Base-by-base conservation (phyloP, 805 yeast species). In the Nematodospora valgi region DNA sequence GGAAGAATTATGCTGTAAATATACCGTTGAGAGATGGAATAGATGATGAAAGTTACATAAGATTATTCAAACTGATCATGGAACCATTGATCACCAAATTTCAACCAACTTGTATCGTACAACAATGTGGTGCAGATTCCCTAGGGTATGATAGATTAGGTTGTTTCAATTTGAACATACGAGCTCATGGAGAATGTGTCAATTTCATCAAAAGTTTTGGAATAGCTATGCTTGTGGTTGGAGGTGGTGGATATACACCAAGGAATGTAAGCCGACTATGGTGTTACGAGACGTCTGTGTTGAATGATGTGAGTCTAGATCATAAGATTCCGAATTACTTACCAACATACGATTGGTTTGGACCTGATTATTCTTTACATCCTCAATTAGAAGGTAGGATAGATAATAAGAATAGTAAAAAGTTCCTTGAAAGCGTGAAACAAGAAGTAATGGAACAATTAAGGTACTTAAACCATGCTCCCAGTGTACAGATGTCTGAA, bases 201-300 rank as follows among this genome's bases (percentile, higher is more conserved):
- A 82, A 81, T 51, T 91, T 73, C 56, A 81, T 89, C 46, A 87
- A 87, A 59, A 78, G 88, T 26, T 89, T 89, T 61, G 94, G 94
- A 11, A 62, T 89, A 23, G 98, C 98, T 7, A 77, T 87, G 75
- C 65, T 91, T 46, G 95, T 89, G 5, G 66, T 91, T 9, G 98
- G 98, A 15, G 98, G 98, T 34, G 98, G 98, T 41, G 98, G 98
- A 13, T 91, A 91, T 60, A 93, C 98, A 2, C 95, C 95, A 55
- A 73, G 97, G 51, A 91, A 91, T 54, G 98, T 91, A 10, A 82
- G 94, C 25, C 71, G 98, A 47, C 73, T 94, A 21, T 91, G 98
- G 98, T 83, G 96, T 49, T 88, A 83, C 58, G 98, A 91, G 60
- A 91, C 98, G 1, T 80, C 89, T 24, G 68, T 86, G 17, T 63